Evolutionary conservation across 2,329 filamentous ascomycete genomes (phyloP).

Genomic region (Didymella lethalis): DNA sequence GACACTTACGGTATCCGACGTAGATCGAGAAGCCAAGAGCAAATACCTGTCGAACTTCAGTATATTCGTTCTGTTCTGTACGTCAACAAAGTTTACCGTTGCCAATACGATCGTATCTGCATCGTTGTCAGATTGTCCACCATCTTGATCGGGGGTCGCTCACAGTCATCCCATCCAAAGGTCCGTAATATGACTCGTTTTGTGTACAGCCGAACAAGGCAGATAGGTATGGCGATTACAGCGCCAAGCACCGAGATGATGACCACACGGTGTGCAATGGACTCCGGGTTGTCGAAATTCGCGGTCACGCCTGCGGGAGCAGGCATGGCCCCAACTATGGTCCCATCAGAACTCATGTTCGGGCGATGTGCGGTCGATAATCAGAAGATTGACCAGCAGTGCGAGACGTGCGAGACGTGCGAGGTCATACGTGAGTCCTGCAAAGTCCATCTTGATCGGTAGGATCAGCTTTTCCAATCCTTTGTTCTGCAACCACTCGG

Average conservation of each 20-base stretch:
- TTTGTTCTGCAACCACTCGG: neutral
- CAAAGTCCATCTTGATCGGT: neutral
- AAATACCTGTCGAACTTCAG: slow-evolving; percentile 16
- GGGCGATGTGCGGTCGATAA: neutral
- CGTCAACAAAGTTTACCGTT: slow-evolving; percentile 10
- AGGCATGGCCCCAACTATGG: slow-evolving; percentile 8
- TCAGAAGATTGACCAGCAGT: neutral
- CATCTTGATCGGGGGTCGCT: neutral
- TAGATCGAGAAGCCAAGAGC: slow-evolving; percentile 24
- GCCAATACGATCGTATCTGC: slow-evolving; percentile 22
- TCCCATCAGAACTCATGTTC: slow-evolving; percentile 6
- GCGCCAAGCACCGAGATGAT: slow-evolving; percentile 22
- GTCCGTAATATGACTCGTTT: slow-evolving; percentile 26
- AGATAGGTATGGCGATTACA: slow-evolving; percentile 24
- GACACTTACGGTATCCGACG: slow-evolving; percentile 20
- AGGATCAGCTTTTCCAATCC: neutral
- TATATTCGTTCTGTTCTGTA: neutral
- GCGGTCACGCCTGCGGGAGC: slow-evolving; percentile 9
- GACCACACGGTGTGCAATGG: slow-evolving; percentile 28
- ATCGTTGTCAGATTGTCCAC: neutral
- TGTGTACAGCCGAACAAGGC: slow-evolving; percentile 24
- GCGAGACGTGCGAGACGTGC: neutral
- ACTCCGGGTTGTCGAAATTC: slow-evolving; percentile 22
- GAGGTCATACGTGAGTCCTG: neutral
- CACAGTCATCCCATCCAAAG: slow-evolving; percentile 26